Conservation (phyloP, 495 filamentous ascomycete genomes). For the Annulohypoxylon nitens region DNA sequence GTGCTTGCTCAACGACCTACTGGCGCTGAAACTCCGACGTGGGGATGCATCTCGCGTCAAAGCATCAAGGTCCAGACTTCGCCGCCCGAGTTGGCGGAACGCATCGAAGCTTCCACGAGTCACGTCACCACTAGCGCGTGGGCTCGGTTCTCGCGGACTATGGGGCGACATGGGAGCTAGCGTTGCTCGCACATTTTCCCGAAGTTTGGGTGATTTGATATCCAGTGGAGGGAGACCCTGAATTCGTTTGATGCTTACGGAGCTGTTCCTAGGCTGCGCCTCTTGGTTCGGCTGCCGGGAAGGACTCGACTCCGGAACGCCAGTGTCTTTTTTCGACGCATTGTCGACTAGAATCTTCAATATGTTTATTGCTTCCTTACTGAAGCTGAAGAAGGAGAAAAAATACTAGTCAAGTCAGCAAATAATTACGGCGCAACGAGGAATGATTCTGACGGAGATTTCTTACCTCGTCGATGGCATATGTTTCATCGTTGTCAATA, state of each 20-base stretch:
- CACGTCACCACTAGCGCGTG: constrained; percentile 60
- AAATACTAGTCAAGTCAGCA: constrained; percentile 77
- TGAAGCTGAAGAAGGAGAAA: constrained; percentile 93
- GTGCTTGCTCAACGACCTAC: constrained; percentile 61
- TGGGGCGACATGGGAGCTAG: constrained; percentile 67
- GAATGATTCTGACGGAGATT: neutral
- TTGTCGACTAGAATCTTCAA: constrained; percentile 81
- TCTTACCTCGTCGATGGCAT: constrained; percentile 91
- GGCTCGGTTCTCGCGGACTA: constrained; percentile 63
- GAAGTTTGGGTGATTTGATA: constrained; percentile 63
- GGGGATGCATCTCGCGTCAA: constrained; percentile 54
- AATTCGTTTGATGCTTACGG: constrained; percentile 16
- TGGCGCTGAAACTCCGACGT: constrained; percentile 71
- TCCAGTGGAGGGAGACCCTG: constrained; percentile 51
- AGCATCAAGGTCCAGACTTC: constrained; percentile 65
- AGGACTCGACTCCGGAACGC: constrained; percentile 30
- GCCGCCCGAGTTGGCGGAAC: constrained; percentile 59
- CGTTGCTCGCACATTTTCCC: constrained; percentile 75
- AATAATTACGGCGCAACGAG: constrained; percentile 4
- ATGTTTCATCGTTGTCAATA: constrained; percentile 91
- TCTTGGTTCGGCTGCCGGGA: constrained; percentile 27
- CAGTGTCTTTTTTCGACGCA: constrained; percentile 62
- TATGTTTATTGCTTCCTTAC: constrained; percentile 85
- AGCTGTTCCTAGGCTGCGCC: constrained; percentile 27
- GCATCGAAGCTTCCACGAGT: constrained; percentile 58